These are phyloP conservation scores for Apophysomyces sp. DNA, from an alignment of 371 early-diverging fungal genomes.

Conservation along the genomic window DNA sequence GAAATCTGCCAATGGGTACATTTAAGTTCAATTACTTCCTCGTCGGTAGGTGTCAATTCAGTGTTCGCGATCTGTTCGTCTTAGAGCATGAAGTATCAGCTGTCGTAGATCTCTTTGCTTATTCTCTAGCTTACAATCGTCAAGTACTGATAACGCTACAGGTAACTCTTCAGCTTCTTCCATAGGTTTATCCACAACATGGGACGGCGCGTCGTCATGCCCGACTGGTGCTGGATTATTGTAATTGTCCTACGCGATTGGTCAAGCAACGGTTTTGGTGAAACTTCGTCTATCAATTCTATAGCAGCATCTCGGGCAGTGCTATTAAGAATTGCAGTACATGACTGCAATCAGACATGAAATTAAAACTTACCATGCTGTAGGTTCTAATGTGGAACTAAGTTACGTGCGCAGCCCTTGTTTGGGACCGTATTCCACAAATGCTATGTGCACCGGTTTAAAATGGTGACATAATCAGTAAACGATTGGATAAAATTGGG, in stretches of 20 bases:
- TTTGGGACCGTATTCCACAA: background rate
- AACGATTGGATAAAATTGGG: no score
- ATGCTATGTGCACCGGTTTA: background rate
- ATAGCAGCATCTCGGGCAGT: background rate
- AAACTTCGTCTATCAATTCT: background rate
- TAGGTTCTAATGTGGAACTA: background rate
- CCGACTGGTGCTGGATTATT: background rate
- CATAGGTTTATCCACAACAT: background rate
- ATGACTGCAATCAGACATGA: background rate
- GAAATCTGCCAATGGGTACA: constrained; percentile 50
- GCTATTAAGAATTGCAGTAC: background rate
- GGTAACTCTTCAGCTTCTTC: constrained; percentile 6
- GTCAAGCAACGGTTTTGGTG: background rate
- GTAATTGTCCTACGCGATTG: constrained; percentile 1
- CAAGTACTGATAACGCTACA: constrained; percentile 10
- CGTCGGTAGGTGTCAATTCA: constrained; percentile 40
- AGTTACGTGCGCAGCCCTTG: constrained; percentile 3
- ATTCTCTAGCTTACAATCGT: constrained; percentile 18
- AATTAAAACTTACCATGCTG: background rate
- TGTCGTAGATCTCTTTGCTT: background rate
- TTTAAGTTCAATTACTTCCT: constrained; percentile 36
- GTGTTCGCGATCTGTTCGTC: constrained; percentile 22
- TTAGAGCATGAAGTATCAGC: background rate
- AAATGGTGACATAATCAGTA: no score
- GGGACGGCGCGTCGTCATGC: background rate